Conservation (phyloP, 2,329 filamentous ascomycete genomes). For the Reticulascus tulasneorum region DNA sequence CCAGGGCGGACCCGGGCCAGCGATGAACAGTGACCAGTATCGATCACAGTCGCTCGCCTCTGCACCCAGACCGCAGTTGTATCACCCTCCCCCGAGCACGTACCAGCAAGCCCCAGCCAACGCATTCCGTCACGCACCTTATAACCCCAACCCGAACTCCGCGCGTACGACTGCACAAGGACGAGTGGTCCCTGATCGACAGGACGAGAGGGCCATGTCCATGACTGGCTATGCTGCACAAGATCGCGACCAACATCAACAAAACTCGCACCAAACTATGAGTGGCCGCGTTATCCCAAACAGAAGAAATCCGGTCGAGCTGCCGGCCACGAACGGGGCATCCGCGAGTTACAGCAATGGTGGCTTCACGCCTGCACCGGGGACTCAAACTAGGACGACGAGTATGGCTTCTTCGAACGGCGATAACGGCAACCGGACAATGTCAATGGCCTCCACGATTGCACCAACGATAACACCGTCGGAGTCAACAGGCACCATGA, state of each 20-base stretch:
- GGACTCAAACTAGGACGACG: conserved; percentile 54
- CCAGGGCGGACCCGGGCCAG: conserved; percentile 58
- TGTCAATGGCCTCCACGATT: conserved; percentile 90
- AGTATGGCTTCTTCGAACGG: conserved; percentile 57
- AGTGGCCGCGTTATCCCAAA: conserved; percentile 88
- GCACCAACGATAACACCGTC: conserved; percentile 65
- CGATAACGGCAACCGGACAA: conserved; percentile 56
- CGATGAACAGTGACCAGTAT: conserved; percentile 79
- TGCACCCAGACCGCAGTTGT: conserved; percentile 67
- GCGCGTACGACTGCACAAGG: conserved; percentile 88
- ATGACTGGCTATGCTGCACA: conserved; percentile 73
- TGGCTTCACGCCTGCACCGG: conserved; percentile 43
- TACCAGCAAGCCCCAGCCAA: conserved; percentile 66
- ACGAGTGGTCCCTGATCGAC: conserved; percentile 82
- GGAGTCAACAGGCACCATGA: conserved; percentile 46
- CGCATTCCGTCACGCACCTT: conserved; percentile 74
- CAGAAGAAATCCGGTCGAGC: conserved; percentile 44
- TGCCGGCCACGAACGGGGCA: conserved; percentile 31
- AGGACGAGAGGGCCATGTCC: conserved; percentile 93
- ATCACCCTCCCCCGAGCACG: conserved; percentile 58
- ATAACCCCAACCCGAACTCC: conserved; percentile 56
- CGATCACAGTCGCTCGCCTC: conserved; percentile 90
- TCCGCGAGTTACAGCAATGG: conserved; percentile 26
- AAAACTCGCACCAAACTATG: conserved; percentile 76
- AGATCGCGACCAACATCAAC: conserved; percentile 53